phyloP scores from a whole-genome alignment of 768 basidiomycete genomes.

The Leccinum boreale region DNA sequence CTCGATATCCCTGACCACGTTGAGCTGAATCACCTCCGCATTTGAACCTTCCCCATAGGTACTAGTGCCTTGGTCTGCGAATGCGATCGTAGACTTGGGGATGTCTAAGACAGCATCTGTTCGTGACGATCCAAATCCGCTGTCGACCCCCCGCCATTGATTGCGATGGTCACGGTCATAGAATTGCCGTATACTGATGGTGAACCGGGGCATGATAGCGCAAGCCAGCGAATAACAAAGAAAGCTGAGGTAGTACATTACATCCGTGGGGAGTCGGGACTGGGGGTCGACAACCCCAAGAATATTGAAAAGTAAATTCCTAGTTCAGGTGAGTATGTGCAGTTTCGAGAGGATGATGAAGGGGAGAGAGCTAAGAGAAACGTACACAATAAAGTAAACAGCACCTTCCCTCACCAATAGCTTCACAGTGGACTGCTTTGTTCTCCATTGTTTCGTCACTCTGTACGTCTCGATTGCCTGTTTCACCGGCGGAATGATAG shows the following conservation, averaged over 20 bases:
- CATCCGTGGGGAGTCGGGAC: background rate
- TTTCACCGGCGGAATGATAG: background rate
- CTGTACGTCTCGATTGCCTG: background rate
- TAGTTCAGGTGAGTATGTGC: background rate
- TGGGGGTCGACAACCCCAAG: background rate
- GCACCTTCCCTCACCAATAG: background rate
- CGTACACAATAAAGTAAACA: background rate
- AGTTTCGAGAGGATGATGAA: too few relatives aligned
- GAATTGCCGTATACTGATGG: background rate
- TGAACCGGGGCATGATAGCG: background rate
- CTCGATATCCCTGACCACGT: background rate
- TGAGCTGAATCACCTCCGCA: background rate
- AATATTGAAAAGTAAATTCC: background rate
- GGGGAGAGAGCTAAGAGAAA: background rate
- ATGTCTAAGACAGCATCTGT: background rate
- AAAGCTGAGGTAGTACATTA: background rate
- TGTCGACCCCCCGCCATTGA: background rate
- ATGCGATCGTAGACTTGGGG: background rate
- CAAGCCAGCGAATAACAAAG: background rate
- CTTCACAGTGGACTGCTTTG: background rate
- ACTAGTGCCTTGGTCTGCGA: background rate
- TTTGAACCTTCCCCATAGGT: background rate
- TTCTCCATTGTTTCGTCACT: conserved; percentile 3
- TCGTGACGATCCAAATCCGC: background rate
- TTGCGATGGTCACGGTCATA: background rate